Conservation (phyloP, 176 grass and related monocot genomes). For the Aegilops longissima region DNA sequence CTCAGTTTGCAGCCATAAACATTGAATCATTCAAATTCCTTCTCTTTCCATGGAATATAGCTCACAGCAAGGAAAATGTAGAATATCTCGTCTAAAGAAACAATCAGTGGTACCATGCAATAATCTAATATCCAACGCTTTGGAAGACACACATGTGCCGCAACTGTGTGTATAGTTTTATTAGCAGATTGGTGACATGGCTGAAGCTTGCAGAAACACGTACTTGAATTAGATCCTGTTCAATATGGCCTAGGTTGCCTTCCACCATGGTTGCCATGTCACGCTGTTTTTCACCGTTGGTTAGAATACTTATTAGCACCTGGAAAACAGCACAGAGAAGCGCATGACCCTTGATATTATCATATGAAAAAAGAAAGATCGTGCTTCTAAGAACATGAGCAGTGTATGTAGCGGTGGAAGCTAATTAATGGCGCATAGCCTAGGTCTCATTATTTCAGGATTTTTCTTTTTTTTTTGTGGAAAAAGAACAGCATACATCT, state of each 20-base stretch:
- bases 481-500: not conserved
- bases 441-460: conserved; percentile 1
- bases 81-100: not conserved
- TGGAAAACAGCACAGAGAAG: conserved; percentile 29
- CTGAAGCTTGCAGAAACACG: conserved; percentile 11
- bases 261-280: conserved; percentile 49
- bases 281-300: conserved; percentile 63
- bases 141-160: not conserved
- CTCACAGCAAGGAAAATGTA: not conserved
- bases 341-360: conserved; percentile 15
- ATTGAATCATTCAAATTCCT: not conserved
- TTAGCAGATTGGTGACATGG: not conserved
- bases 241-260: conserved; percentile 42
- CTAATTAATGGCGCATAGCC: conserved; percentile 1
- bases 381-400: conserved; percentile 1
- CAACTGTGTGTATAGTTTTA: not conserved
- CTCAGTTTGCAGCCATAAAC: not conserved
- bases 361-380: not conserved
- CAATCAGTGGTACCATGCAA: not conserved
- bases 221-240: conserved; percentile 65
- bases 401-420: not conserved
- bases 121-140: not conserved
- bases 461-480: not conserved
- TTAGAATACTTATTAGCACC: conserved; percentile 61
- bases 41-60: not conserved